Evolutionary conservation across 2,329 filamentous ascomycete species (phyloP).

Genomic region (Emmonsiellopsis sp.): DNA sequence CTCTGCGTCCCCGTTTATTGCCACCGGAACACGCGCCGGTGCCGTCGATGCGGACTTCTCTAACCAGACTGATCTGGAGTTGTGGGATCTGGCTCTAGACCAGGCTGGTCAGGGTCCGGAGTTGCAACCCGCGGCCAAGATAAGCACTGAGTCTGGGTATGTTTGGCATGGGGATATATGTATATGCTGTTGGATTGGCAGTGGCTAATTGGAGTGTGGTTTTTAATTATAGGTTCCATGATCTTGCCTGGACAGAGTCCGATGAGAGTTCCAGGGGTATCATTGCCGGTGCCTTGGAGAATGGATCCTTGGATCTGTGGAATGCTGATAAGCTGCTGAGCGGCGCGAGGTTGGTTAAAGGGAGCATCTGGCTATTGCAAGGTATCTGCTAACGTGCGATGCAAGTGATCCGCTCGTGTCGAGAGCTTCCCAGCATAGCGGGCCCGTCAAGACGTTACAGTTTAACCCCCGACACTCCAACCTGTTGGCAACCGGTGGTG

Average conservation of each 20-base stretch:
- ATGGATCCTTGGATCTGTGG: constrained; percentile 87
- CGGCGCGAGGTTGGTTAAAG: constrained; percentile 38
- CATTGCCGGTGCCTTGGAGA: constrained; percentile 91
- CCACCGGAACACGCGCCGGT: constrained; percentile 88
- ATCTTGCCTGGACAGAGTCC: constrained; percentile 86
- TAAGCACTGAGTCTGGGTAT: constrained; percentile 85
- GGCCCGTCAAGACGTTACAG: constrained; percentile 86
- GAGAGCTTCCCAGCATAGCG: constrained; percentile 79
- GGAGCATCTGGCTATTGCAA: neutral
- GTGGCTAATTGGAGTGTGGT: neutral
- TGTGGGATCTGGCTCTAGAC: constrained; percentile 89
- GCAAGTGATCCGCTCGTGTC: constrained; percentile 71
- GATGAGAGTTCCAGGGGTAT: constrained; percentile 74
- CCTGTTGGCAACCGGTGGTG: constrained; percentile 82
- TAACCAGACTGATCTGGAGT: constrained; percentile 88
- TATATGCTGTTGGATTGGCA: constrained; percentile 8
- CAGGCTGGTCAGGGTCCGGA: constrained; percentile 66
- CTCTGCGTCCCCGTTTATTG: constrained; percentile 68
- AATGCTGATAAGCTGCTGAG: constrained; percentile 64
- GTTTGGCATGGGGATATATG: constrained; percentile 73
- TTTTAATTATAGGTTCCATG: constrained; percentile 65
- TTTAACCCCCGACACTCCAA: constrained; percentile 93
- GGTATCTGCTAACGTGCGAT: neutral
- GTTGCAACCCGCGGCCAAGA: constrained; percentile 73
- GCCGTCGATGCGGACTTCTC: constrained; percentile 97